Evolutionary conservation across 495 filamentous ascomycete species (phyloP), one percentile per base, ranked within the genome.

Genomic region (Xylaria nigripes): DNA sequence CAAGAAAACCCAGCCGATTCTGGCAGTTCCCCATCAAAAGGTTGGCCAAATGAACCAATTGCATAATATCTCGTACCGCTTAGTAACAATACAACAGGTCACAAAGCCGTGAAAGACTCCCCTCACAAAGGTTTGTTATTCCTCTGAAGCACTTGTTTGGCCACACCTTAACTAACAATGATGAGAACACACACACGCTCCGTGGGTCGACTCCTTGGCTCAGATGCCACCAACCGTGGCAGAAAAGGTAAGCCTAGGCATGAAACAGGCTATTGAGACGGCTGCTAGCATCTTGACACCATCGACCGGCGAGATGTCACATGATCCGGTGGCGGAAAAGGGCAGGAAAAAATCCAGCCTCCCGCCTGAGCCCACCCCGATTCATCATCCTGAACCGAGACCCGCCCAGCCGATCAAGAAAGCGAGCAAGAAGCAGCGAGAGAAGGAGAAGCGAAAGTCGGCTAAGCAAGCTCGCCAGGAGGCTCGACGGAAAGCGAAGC

Each of bases 391-490:
- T 8, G 44, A 48, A 48, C 55, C 36, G 9, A 47, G 44, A 43
- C 46, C 50, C 19, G 25, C 47, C 40, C 10, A 36, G 10, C 2
- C 47, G 29, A 34, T 42, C 0, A 56, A 56, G 16, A 56, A 45
- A 18, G 32, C 13, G 44, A 45, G 32, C 36, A 27, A 19, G 50
- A 65, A 47, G 29, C 25, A 25, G 45, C 59, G 40, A 48, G 50
- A 49, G 30, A 46, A 15, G 58, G 57, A 41, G 48, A 55, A 12
- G 56, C 54, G 43, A 56, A 60, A 57, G 46, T 32, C 19, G 41
- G 57, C 65, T 40, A 64, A 34, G 55, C 62, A 61, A 38, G 59
- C 48, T n/a, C 45, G 38, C 3, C 45, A 25, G 32, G 45, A 55
- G 15, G 53, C 53, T n/a, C 48, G 30, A 40, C 56, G 61, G 30